Percentiles rank a stretch among this genome's conserved stretches.
Evolutionary conservation across 306 rosid genomes (phyloP).

Genomic region (Mucuna pruriens): DNA sequence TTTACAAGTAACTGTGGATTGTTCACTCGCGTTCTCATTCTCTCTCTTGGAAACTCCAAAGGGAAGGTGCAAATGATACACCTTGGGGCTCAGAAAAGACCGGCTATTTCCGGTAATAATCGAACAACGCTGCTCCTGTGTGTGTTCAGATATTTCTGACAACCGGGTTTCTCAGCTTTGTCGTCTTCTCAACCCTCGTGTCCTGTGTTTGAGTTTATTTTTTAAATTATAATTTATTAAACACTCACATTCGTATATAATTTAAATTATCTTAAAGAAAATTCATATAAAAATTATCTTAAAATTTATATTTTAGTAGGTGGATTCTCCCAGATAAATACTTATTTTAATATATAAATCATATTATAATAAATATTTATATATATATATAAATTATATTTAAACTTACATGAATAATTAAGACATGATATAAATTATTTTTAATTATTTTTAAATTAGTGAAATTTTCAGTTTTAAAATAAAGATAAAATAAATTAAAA

Average conservation of each 20-base stretch:
- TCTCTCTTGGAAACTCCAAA: slow-evolving; percentile 4
- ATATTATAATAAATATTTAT: too few relatives aligned
- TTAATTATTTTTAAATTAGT: too few relatives aligned
- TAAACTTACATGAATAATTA: too few relatives aligned
- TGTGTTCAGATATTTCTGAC: slow-evolving; percentile 69
- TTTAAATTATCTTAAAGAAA: too few relatives aligned
- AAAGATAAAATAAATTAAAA: too few relatives aligned
- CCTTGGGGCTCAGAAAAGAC: slow-evolving; percentile 67
- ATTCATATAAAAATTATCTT: too few relatives aligned
- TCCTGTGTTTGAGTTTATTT: not conserved
- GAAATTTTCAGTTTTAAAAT: too few relatives aligned
- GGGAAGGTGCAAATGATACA: slow-evolving; percentile 13
- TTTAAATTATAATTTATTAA: not conserved
- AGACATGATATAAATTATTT: too few relatives aligned
- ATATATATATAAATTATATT: too few relatives aligned
- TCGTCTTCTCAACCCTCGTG: slow-evolving; percentile 39
- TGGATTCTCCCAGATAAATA: too few relatives aligned
- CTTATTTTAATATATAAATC: too few relatives aligned
- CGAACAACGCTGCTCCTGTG: slow-evolving; percentile 46
- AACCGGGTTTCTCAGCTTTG: slow-evolving; percentile 46
- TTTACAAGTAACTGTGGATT: not conserved
- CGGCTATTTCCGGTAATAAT: slow-evolving; percentile 76
- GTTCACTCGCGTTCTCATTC: not conserved
- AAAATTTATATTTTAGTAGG: too few relatives aligned
- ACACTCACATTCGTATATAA: not conserved